phyloP scores from a whole-genome alignment of 768 basidiomycete species.

The Mycena sanguinolenta region DNA sequence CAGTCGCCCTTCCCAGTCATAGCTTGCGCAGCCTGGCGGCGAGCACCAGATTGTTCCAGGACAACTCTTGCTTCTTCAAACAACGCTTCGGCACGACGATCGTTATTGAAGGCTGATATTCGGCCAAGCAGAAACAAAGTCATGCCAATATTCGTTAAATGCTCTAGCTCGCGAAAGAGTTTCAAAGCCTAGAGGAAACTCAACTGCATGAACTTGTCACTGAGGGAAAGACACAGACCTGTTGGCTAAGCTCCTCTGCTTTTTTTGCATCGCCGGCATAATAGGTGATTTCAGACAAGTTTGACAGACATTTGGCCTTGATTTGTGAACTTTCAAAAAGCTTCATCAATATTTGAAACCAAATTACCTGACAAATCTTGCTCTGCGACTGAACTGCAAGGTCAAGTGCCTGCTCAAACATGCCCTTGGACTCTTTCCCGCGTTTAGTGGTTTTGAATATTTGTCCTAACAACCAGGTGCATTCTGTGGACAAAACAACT shows the following conservation, averaged over 20 bases:
- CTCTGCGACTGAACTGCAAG: constrained; percentile 32
- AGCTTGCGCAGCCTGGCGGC: constrained; percentile 17
- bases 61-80: constrained; percentile 32
- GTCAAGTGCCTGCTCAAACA: constrained; percentile 33
- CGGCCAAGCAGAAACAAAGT: constrained; percentile 27
- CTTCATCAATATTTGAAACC: not conserved
- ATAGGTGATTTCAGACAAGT: constrained; percentile 34
- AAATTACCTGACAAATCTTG: constrained; percentile 28
- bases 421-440: constrained; percentile 31
- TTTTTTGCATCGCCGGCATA: constrained; percentile 25
- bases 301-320: constrained; percentile 35
- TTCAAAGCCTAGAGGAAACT: constrained; percentile 30
- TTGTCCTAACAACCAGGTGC: constrained; percentile 35
- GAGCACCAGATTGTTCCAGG: constrained; percentile 32
- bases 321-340: not conserved
- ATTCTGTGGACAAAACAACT: constrained; percentile 24
- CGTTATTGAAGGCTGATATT: constrained; percentile 26
- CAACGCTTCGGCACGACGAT: constrained; percentile 25
- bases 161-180: constrained; percentile 33
- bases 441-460: constrained; percentile 32
- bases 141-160: constrained; percentile 36
- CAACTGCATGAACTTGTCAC: not conserved
- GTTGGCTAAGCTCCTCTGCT: constrained; percentile 26
- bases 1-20: constrained; percentile 32
- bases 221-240: constrained; percentile 3